Percentiles rank a stretch among this genome's conserved stretches.
Evolutionary conservation across 768 basidiomycete genomes (phyloP).

Genomic region (Hygrocybe coccinea): DNA sequence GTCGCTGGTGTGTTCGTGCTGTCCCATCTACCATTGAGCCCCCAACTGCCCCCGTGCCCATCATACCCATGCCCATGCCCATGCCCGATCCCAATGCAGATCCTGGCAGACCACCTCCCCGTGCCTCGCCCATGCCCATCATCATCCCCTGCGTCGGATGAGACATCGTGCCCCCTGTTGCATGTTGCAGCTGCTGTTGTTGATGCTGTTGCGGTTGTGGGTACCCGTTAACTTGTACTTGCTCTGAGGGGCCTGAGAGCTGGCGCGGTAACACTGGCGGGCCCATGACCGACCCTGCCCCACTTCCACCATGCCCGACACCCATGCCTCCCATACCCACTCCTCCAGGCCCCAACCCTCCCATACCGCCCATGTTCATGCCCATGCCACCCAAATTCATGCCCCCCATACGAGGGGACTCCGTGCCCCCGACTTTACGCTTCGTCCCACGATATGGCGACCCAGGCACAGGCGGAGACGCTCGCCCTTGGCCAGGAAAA

Average conservation of each 20-base stretch:
- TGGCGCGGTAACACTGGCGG: not conserved
- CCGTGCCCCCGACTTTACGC: conserved; percentile 3
- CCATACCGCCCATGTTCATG: not conserved
- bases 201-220: conserved; percentile 12
- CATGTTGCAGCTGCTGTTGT: conserved; percentile 18
- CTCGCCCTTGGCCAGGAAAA: conserved; percentile 8
- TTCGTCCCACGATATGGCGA: conserved; percentile 11
- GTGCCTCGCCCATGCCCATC: conserved; percentile 8
- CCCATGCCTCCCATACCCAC: conserved; percentile 5
- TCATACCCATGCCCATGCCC: conserved; percentile 21
- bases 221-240: conserved; percentile 3
- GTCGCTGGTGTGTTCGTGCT: not conserved
- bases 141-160: conserved; percentile 9
- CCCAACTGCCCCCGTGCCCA: conserved; percentile 15
- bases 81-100: conserved; percentile 4
- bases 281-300: not conserved
- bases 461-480: conserved; percentile 11
- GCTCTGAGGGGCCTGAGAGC: conserved; percentile 1
- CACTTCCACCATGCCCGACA: not conserved
- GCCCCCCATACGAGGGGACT: conserved; percentile 9
- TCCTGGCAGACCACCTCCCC: conserved; percentile 9
- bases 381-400: conserved; percentile 3
- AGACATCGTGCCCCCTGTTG: not conserved
- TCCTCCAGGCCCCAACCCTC: not conserved
- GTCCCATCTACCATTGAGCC: not conserved